Evolutionary conservation across 139 green algal species (phyloP).

Genomic region (Dunaliella primolecta): DNA sequence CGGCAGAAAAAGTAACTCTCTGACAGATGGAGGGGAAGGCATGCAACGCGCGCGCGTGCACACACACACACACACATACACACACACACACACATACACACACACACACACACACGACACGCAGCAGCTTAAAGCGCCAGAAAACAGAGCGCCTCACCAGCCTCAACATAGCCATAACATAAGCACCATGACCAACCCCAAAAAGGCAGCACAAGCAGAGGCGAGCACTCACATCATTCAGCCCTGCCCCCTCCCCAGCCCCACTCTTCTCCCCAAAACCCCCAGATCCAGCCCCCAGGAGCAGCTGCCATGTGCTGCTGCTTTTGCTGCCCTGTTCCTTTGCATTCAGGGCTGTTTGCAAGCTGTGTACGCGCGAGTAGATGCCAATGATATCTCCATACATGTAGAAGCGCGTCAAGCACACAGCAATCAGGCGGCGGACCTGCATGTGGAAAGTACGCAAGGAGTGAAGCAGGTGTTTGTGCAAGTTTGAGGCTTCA

Average conservation of each 20-base stretch:
- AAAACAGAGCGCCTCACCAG: too few relatives aligned
- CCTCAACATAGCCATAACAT: too few relatives aligned
- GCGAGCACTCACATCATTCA: not conserved
- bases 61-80: not conserved
- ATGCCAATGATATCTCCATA: constrained; percentile 68
- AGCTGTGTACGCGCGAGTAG: constrained; percentile 59
- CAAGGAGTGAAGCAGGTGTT: too few relatives aligned
- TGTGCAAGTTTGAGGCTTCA: too few relatives aligned
- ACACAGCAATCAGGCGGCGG: constrained; percentile 59
- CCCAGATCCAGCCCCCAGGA: not conserved
- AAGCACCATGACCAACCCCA: too few relatives aligned
- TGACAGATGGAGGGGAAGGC: too few relatives aligned
- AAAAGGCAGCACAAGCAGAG: too few relatives aligned
- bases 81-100: not conserved
- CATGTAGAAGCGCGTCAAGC: constrained; percentile 62
- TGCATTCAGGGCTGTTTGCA: constrained; percentile 65
- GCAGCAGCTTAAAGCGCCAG: too few relatives aligned
- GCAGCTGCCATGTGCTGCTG: not conserved
- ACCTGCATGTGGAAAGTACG: constrained; percentile 58
- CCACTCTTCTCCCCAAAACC: not conserved
- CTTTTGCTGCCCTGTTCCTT: constrained; percentile 35
- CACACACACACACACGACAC: not conserved
- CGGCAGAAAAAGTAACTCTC: too few relatives aligned
- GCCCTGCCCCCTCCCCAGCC: not conserved
- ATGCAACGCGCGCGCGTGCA: too few relatives aligned